phyloP scores from a whole-genome alignment of 805 yeast genomes.

The Candida vaughaniae region DNA sequence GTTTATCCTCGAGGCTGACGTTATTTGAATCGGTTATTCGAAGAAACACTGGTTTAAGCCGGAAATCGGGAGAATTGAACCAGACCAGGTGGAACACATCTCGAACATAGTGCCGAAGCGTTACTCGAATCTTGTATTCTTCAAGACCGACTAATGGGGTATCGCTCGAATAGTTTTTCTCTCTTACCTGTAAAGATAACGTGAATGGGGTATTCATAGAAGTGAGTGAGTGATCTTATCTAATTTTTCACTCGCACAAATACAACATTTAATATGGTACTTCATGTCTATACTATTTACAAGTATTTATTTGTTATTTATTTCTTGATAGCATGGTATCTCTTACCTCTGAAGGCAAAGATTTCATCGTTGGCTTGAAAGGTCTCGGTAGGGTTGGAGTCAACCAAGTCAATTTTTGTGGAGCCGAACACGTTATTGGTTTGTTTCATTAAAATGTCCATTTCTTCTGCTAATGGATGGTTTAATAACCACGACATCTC shows the following conservation, averaged over 20 bases:
- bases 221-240: too few relatives aligned
- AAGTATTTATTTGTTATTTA: conserved; percentile 2
- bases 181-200: conserved; percentile 9
- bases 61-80: conserved; percentile 21
- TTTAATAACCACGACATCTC: conserved; percentile 74
- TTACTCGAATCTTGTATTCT: conserved; percentile 18
- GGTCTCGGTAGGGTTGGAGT: conserved; percentile 86
- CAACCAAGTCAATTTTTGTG: conserved; percentile 93
- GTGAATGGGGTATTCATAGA: conserved; percentile 22
- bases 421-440: conserved; percentile 74
- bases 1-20: conserved; percentile 10
- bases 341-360: conserved; percentile 93
- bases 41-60: conserved; percentile 26
- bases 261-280: too few relatives aligned
- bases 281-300: too few relatives aligned
- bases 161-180: conserved; percentile 3
- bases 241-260: too few relatives aligned
- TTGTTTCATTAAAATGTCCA: conserved; percentile 79
- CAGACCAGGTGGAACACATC: conserved; percentile 29
- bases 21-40: conserved; percentile 3
- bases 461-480: conserved; percentile 59
- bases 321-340: conserved; percentile 76
- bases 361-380: conserved; percentile 88
- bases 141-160: conserved; percentile 4
- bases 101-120: conserved; percentile 22